Evolutionary conservation across 768 basidiomycete species (phyloP).

Genomic region (Lanmaoa pseudosensibilis): DNA sequence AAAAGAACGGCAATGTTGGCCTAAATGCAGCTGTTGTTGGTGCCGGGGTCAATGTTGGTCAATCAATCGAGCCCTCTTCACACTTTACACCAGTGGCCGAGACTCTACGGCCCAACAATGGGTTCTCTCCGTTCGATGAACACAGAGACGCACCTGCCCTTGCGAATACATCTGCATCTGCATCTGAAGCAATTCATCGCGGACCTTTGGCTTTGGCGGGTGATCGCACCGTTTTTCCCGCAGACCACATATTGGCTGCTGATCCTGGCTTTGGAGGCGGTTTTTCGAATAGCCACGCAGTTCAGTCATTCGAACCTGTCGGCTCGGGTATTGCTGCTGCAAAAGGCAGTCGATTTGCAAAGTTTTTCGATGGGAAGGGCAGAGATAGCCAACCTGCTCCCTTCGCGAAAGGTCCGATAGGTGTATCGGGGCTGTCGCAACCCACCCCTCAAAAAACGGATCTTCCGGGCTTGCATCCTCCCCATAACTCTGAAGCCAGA

Average conservation of each 20-base stretch:
- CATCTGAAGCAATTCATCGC: constrained; percentile 23
- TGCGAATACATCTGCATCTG: constrained; percentile 9
- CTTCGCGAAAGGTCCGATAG: constrained; percentile 40
- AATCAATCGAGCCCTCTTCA: constrained; percentile 19
- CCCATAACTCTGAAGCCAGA: constrained; percentile 49
- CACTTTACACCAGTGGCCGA: constrained; percentile 14
- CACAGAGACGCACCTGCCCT: constrained; percentile 16
- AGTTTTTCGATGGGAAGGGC: constrained; percentile 79
- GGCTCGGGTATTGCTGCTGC: constrained; percentile 49
- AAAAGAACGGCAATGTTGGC: constrained; percentile 22
- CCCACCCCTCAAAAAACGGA: constrained; percentile 52
- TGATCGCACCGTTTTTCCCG: constrained; percentile 25
- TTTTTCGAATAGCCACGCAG: constrained; percentile 14
- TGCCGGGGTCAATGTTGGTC: constrained; percentile 7
- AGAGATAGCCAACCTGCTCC: constrained; percentile 40
- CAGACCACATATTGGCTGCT: constrained; percentile 20
- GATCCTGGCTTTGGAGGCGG: constrained; percentile 20
- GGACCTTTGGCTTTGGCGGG: constrained; percentile 13
- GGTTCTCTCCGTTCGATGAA: constrained; percentile 63
- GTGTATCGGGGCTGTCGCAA: constrained; percentile 45
- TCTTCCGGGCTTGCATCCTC: constrained; percentile 32
- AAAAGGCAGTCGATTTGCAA: constrained; percentile 83
- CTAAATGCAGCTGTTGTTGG: constrained; percentile 9
- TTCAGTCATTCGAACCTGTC: constrained; percentile 29
- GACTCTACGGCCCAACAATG: constrained; percentile 21